These are phyloP conservation scores for Scheffersomyces segobiensis DNA, from an alignment of 1,139 yeast genomes.

Conservation along the genomic window DNA sequence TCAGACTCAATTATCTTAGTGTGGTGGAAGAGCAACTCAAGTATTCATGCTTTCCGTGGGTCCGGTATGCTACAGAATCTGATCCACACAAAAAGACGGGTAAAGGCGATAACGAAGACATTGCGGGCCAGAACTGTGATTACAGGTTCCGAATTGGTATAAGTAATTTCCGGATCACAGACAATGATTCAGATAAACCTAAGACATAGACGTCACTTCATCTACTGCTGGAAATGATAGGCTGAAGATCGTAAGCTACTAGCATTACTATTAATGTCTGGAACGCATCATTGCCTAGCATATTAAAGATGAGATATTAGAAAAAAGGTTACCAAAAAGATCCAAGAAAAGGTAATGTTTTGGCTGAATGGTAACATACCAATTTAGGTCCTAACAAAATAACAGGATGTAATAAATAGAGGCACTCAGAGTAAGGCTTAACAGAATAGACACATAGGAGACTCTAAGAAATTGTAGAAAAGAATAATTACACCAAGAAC, in stretches of 20 bases:
- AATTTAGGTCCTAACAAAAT: too few relatives aligned
- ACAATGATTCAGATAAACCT: background rate
- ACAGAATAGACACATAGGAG: too few relatives aligned
- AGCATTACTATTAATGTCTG: too few relatives aligned
- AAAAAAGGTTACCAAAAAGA: background rate
- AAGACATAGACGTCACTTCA: background rate
- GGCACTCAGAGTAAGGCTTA: too few relatives aligned
- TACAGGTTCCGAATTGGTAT: constrained; percentile 34
- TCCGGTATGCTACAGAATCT: constrained; percentile 40
- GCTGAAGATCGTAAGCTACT: background rate
- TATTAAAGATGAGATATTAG: background rate
- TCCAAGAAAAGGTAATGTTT: background rate
- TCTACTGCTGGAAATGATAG: background rate
- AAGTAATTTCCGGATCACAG: constrained; percentile 17
- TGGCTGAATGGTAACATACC: background rate
- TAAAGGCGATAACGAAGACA: background rate
- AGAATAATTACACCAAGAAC: too few relatives aligned
- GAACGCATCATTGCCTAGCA: background rate
- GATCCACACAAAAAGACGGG: constrained; percentile 1
- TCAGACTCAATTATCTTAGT: constrained; percentile 38
- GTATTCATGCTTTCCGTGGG: constrained; percentile 51
- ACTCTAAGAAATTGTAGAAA: background rate
- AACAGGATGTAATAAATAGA: background rate
- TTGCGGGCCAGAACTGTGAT: constrained; percentile 14
- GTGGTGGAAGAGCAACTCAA: constrained; percentile 45